Conservation (phyloP, 2,329 filamentous ascomycete genomes). For the Thielaviopsis populi region DNA sequence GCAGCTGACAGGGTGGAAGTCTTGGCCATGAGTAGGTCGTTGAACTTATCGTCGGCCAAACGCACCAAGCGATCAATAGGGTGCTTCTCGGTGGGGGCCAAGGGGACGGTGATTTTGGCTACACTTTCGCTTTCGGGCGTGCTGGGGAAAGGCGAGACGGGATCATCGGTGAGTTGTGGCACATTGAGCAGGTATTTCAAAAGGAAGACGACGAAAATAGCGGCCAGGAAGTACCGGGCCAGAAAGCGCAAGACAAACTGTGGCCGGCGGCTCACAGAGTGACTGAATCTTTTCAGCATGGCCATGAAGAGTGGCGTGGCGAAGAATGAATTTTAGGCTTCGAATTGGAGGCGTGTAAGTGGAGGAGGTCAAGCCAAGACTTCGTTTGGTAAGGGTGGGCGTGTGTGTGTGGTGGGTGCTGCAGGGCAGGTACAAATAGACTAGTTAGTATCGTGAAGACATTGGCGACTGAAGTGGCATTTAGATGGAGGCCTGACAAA, state of each 20-base stretch:
- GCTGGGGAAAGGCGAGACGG: not conserved
- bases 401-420: not conserved
- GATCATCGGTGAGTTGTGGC: conserved; percentile 5
- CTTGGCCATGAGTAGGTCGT: conserved; percentile 28
- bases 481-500: not conserved
- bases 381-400: not conserved
- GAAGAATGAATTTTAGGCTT: not conserved
- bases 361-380: not conserved
- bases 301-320: not conserved
- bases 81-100: conserved; percentile 24
- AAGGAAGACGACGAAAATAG: not conserved
- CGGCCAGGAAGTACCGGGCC: conserved; percentile 6
- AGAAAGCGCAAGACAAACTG: conserved; percentile 12
- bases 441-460: not conserved
- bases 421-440: not conserved
- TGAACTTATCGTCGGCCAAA: conserved; percentile 31
- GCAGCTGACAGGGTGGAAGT: conserved; percentile 36
- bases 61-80: conserved; percentile 38
- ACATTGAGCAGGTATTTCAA: conserved; percentile 13
- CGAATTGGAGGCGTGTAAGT: not conserved
- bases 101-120: conserved; percentile 18
- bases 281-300: conserved; percentile 10
- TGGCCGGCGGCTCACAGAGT: conserved; percentile 10
- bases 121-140: conserved; percentile 13
- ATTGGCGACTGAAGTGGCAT: not conserved